Evolutionary conservation across 1,139 yeast species (phyloP).

Genomic region (Magnusiomyces starmeri): DNA sequence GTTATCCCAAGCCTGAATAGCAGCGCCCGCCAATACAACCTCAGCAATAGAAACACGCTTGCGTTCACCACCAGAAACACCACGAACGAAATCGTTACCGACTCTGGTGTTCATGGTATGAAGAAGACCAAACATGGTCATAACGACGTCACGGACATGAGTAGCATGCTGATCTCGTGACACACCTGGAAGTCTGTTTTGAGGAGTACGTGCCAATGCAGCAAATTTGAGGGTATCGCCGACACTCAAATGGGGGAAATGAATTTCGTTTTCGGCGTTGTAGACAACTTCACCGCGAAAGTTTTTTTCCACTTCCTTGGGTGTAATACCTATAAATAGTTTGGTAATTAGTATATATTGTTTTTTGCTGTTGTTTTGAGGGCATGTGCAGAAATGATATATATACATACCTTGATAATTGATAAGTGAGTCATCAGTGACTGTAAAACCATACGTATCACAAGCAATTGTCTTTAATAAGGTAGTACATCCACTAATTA

Average conservation of each 20-base stretch:
- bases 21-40: conserved; percentile 52
- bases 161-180: conserved; percentile 49
- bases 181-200: conserved; percentile 53
- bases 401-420: conserved; percentile 43
- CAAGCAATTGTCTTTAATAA: conserved; percentile 62
- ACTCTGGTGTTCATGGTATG: conserved; percentile 63
- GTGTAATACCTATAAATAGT: conserved; percentile 22
- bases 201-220: conserved; percentile 57
- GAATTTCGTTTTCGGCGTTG: conserved; percentile 63
- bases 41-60: conserved; percentile 76
- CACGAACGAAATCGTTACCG: conserved; percentile 64
- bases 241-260: conserved; percentile 66
- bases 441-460: conserved; percentile 62
- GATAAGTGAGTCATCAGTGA: conserved; percentile 43
- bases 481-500: conserved; percentile 63
- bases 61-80: conserved; percentile 82
- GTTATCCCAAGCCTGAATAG: conserved; percentile 67
- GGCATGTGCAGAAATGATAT: neutral
- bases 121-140: conserved; percentile 65
- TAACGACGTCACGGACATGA: conserved; percentile 55
- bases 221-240: conserved; percentile 64
- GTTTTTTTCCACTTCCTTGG: conserved; percentile 23
- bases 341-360: too few relatives aligned
- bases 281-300: conserved; percentile 66
- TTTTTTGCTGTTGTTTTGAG: too few relatives aligned